phyloP scores from a whole-genome alignment of 1,284 basidiomycete genomes.

The Albatrellus sp. region DNA sequence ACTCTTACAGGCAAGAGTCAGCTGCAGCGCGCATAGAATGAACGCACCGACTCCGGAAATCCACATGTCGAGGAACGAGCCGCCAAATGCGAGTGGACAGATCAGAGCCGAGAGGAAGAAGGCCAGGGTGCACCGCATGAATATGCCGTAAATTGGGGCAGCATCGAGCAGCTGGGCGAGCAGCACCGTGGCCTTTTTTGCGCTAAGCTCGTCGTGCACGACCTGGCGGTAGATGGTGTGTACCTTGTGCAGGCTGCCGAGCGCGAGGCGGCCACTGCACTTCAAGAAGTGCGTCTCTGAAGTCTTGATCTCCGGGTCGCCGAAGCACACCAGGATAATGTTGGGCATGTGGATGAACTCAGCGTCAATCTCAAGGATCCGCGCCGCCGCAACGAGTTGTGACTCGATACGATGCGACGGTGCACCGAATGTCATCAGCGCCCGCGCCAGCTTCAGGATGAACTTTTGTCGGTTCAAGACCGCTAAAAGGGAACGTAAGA shows the following conservation, averaged over 20 bases:
- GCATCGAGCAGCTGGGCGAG: constrained; percentile 38
- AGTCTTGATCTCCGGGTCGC: constrained; percentile 63
- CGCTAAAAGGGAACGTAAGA: constrained; percentile 22
- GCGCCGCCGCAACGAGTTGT: constrained; percentile 61
- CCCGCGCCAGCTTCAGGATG: constrained; percentile 48
- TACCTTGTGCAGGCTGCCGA: constrained; percentile 67
- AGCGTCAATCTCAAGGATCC: constrained; percentile 74
- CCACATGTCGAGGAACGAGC: constrained; percentile 76
- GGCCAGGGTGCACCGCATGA: constrained; percentile 52
- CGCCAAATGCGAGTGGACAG: constrained; percentile 75
- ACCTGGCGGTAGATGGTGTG: constrained; percentile 69
- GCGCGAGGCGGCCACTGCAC: constrained; percentile 57
- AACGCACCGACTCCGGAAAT: constrained; percentile 59
- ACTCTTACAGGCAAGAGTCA: constrained; percentile 60
- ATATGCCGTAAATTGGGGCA: constrained; percentile 45
- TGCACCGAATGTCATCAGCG: constrained; percentile 60
- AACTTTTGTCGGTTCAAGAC: constrained; percentile 48
- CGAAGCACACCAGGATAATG: constrained; percentile 76
- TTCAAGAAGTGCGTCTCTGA: constrained; percentile 79
- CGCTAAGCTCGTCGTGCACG: constrained; percentile 77
- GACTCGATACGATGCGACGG: constrained; percentile 63
- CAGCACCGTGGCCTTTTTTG: constrained; percentile 47
- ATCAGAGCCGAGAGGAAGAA: constrained; percentile 65
- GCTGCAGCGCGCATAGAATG: constrained; percentile 55
- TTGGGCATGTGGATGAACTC: constrained; percentile 73